These are phyloP conservation scores for Dryadomyces sulphureus DNA, from an alignment of 2,329 filamentous ascomycete species.

Conservation along the genomic window DNA sequence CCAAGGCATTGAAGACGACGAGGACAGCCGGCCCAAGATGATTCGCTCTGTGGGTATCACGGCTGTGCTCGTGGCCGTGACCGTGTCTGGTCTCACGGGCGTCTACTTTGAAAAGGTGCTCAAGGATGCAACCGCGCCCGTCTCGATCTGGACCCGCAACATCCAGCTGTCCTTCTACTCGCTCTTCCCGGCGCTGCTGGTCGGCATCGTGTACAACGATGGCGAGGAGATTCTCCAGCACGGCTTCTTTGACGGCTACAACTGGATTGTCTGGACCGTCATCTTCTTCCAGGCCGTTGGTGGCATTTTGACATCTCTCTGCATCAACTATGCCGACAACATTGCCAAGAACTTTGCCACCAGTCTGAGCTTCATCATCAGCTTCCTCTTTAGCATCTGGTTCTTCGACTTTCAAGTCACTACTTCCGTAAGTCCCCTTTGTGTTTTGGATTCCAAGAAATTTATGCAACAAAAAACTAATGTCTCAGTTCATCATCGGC, in stretches of 20 bases:
- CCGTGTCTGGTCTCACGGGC: slow-evolving; percentile 70
- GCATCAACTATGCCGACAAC: slow-evolving; percentile 73
- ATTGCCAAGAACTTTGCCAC: slow-evolving; percentile 91
- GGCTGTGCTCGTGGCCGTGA: slow-evolving; percentile 63
- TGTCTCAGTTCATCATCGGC: slow-evolving; percentile 60
- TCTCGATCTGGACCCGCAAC: slow-evolving; percentile 86
- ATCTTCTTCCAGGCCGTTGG: slow-evolving; percentile 72
- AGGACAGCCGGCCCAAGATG: slow-evolving; percentile 40
- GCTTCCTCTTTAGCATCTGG: slow-evolving; percentile 69
- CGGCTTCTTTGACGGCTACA: slow-evolving; percentile 93
- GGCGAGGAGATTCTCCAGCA: slow-evolving; percentile 68
- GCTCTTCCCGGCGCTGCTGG: slow-evolving; percentile 71
- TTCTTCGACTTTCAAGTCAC: slow-evolving; percentile 73
- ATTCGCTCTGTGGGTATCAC: slow-evolving; percentile 67
- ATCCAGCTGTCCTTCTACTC: slow-evolving; percentile 92
- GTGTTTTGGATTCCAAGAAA: background rate
- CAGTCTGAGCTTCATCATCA: slow-evolving; percentile 79
- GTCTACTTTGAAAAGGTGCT: slow-evolving; percentile 86
- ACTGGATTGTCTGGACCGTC: slow-evolving; percentile 76
- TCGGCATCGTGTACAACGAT: slow-evolving; percentile 78
- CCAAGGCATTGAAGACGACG: slow-evolving; percentile 64
- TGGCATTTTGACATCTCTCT: slow-evolving; percentile 69
- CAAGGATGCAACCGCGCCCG: slow-evolving; percentile 62
- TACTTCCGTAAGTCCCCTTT: slow-evolving; percentile 42
- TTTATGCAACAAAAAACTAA: background rate